These are phyloP conservation scores for Venustampulla echinocandica DNA, from an alignment of 495 filamentous ascomycete genomes.

Conservation along the genomic window DNA sequence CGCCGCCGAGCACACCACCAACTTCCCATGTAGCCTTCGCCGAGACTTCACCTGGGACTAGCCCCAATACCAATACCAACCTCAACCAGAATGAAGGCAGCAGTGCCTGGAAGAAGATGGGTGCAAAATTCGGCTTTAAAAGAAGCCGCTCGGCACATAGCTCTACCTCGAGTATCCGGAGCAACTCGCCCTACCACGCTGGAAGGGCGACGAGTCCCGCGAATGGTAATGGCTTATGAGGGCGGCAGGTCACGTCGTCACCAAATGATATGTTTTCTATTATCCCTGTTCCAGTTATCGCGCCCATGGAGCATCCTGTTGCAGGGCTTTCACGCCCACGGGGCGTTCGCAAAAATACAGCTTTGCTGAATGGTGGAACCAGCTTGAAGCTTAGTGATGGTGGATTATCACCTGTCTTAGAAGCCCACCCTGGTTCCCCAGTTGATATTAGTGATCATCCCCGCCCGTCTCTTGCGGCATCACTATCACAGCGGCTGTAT, in stretches of 20 bases:
- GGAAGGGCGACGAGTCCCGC: conserved; percentile 25
- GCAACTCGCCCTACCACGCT: conserved; percentile 18
- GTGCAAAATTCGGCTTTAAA: conserved; percentile 57
- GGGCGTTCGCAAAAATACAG: conserved; percentile 9
- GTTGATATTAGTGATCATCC: conserved; percentile 15
- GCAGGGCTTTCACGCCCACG: conserved; percentile 13
- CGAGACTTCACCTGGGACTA: conserved; percentile 13
- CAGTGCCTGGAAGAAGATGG: conserved; percentile 74
- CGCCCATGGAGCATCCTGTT: conserved; percentile 16
- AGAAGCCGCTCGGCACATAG: conserved; percentile 29
- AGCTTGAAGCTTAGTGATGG: conserved; percentile 23
- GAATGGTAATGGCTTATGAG: conserved; percentile 37
- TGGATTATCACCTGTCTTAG: conserved; percentile 18
- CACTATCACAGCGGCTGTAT: conserved; percentile 16
- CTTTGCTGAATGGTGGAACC: conserved; percentile 19
- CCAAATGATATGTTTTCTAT: conserved; percentile 23
- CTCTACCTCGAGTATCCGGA: conserved; percentile 19
- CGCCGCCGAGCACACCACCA: conserved; percentile 80
- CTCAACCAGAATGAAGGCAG: conserved; percentile 25
- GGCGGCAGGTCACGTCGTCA: conserved; percentile 44
- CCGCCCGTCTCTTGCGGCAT: conserved; percentile 16
- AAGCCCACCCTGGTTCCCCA: conserved; percentile 24
- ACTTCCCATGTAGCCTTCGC: conserved; percentile 41
- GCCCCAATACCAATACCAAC: conserved; percentile 6
- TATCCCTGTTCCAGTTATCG: conserved; percentile 19